Evolutionary conservation across 495 filamentous ascomycete species (phyloP).

Genomic region (Hypoxylon intermedium): DNA sequence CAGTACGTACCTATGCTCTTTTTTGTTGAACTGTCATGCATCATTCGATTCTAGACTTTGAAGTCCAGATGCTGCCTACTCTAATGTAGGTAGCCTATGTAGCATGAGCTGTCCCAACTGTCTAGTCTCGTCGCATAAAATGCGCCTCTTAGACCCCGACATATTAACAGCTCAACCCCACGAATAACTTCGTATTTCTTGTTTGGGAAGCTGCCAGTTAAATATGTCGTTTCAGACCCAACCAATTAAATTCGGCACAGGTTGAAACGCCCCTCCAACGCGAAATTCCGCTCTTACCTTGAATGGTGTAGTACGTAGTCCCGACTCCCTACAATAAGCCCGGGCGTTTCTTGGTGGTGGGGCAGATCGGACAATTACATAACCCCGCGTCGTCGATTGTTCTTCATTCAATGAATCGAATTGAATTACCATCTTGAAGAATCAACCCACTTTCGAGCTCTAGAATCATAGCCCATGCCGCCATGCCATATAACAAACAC

Average conservation of each 20-base stretch:
- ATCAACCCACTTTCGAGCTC: background rate
- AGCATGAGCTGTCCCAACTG: too few species aligned
- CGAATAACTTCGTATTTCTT: slow-evolving; percentile 2
- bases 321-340: slow-evolving; percentile 11
- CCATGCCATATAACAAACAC: background rate
- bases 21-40: too few species aligned
- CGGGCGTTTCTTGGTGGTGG: slow-evolving; percentile 23
- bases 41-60: too few species aligned
- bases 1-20: too few species aligned
- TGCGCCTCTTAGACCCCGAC: background rate
- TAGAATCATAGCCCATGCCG: background rate
- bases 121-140: too few species aligned
- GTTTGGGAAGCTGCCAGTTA: too few species aligned
- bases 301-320: slow-evolving; percentile 15
- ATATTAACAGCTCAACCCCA: background rate
- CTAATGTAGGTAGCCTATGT: too few species aligned
- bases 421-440: background rate
- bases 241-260: slow-evolving; percentile 6
- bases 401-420: background rate
- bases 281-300: slow-evolving; percentile 29
- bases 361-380: slow-evolving; percentile 3
- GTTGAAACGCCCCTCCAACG: slow-evolving; percentile 17
- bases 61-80: too few species aligned
- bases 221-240: background rate
- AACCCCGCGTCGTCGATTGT: slow-evolving; percentile 2